Evolutionary conservation across 2,329 filamentous ascomycete genomes (phyloP).

Genomic region (Diatrype stigma): DNA sequence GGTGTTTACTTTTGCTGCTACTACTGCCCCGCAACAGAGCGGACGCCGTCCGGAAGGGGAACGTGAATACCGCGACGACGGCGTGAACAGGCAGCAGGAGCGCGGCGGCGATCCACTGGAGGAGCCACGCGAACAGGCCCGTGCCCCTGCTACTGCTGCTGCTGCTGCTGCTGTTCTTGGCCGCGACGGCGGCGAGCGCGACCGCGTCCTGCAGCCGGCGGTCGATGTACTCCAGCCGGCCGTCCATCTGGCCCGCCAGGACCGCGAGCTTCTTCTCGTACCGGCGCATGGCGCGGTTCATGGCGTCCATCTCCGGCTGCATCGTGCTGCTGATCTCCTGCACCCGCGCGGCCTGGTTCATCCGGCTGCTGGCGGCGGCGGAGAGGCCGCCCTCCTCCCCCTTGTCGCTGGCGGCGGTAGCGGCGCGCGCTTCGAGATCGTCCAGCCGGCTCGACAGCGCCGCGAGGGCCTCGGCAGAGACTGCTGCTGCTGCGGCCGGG

Average conservation of each 20-base stretch:
- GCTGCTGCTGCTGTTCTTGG: slow-evolving; percentile 42
- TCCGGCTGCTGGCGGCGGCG: too few species aligned
- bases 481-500: slow-evolving; percentile 29
- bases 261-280: slow-evolving; percentile 87
- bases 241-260: slow-evolving; percentile 71
- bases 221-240: slow-evolving; percentile 68
- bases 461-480: slow-evolving; percentile 41
- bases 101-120: slow-evolving; percentile 31
- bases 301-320: slow-evolving; percentile 79
- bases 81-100: slow-evolving; percentile 40
- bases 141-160: slow-evolving; percentile 39
- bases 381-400: slow-evolving; percentile 25
- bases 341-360: slow-evolving; percentile 40
- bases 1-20: slow-evolving; percentile 20
- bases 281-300: slow-evolving; percentile 82
- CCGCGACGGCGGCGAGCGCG: slow-evolving; percentile 73
- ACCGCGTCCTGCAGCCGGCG: slow-evolving; percentile 70
- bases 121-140: slow-evolving; percentile 33
- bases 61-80: slow-evolving; percentile 33
- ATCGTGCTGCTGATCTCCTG: slow-evolving; percentile 61
- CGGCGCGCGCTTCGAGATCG: slow-evolving; percentile 59
- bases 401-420: slow-evolving; percentile 26
- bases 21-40: slow-evolving; percentile 29
- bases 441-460: slow-evolving; percentile 64
- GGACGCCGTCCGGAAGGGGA: slow-evolving; percentile 39